A percentile compares a stretch with the other conserved stretches of the same genome.
Conservation (phyloP, 176 grass and related monocot genomes). For the Guadua angustifolia region DNA sequence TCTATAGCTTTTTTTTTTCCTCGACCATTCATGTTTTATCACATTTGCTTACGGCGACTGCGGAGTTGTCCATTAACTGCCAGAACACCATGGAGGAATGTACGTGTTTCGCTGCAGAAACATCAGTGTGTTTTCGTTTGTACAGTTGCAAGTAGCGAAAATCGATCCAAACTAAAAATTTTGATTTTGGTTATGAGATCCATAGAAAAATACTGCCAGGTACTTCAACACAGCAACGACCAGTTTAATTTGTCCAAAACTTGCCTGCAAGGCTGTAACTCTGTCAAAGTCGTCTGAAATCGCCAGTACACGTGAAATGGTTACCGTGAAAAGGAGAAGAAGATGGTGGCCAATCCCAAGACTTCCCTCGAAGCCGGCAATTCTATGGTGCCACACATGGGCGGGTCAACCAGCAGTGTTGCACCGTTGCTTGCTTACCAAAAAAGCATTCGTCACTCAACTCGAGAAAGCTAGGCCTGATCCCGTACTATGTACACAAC, state of each 20-base stretch:
- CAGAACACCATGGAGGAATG: not conserved
- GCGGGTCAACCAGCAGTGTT: conserved; percentile 27
- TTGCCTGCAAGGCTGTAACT: not conserved
- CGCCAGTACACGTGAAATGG: not conserved
- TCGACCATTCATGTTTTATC: not conserved
- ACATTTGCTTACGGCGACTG: not conserved
- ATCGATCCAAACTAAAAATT: not conserved
- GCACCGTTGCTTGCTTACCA: conserved; percentile 22
- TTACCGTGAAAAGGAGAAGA: not conserved
- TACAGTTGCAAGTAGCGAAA: not conserved
- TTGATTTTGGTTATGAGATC: not conserved
- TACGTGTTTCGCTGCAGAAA: not conserved
- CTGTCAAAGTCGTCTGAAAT: not conserved
- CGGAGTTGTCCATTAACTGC: not conserved
- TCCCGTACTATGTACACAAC: conserved; percentile 11
- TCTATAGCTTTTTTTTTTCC: not conserved
- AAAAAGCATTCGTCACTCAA: conserved; percentile 35
- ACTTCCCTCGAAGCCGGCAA: conserved; percentile 21
- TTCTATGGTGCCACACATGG: not conserved
- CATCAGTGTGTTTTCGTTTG: not conserved
- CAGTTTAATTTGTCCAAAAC: not conserved
- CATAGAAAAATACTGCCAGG: not conserved
- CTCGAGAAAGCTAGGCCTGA: not conserved
- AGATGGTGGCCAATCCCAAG: not conserved
- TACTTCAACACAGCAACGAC: not conserved